Base-by-base conservation (phyloP, 2,329 filamentous ascomycete species). In the Colletotrichum brevisporum region DNA sequence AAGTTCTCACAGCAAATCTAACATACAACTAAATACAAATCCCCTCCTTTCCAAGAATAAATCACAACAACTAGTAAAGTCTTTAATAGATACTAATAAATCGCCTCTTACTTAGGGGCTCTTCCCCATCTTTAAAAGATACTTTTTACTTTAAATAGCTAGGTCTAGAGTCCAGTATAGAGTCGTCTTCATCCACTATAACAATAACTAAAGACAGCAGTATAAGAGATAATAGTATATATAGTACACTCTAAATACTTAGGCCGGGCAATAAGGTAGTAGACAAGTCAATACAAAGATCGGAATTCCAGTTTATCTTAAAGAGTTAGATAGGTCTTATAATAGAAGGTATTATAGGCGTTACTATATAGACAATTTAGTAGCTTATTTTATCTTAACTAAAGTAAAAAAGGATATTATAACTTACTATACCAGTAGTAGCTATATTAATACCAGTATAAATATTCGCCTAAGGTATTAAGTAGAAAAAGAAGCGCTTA, bases 301-400 rank as follows among this genome's bases (percentile, higher is more conserved):
- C 36, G 5, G 36, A 26, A 39, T 56, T 56, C 36, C 12, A 56
- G 4, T 56, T 12, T 5, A 56, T 43, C 5, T n/a, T 9, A 45
- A 27, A 27, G 5, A 56, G 9, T 18, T 56, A 5, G 10, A 36
- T 43, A 24, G n/a, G 36, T n/a, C 21, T 27, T 16, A 9, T 21
- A 39, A 21, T 18, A 24, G 21, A 27, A 6, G 36, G 54, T 10
- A 18, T 45, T 16, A 45, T 21, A 39, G 36, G 54, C 24, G 36
- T 56, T 6, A 16, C 6, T 21, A 10, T 56, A 26, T 56, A 8
- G 1, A 56, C 6, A 6, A 56, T 56, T 45, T 56, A 9, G 26
- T 56, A 56, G 21, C 54, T 56, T 45, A 13, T 56, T 21, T 43
- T 56, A 26, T 56, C 12, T 4, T 8, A 13, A 56, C 54, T 56